phyloP scores from a whole-genome alignment of 2,329 filamentous ascomycete genomes.

The Hypomyces perniciosus region DNA sequence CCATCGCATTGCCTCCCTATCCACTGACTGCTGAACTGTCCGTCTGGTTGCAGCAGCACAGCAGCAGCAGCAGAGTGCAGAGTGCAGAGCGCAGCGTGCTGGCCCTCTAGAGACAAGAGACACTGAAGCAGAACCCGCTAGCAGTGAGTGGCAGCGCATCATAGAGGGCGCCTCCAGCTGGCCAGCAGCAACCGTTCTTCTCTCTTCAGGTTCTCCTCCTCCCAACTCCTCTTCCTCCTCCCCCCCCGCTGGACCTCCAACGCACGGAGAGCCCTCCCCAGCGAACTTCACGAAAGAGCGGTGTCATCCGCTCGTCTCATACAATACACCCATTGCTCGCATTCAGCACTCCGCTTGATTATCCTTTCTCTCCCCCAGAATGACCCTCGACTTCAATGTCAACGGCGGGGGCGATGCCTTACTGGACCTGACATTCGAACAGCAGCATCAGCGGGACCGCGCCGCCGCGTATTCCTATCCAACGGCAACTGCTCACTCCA shows the following conservation, averaged over 20 bases:
- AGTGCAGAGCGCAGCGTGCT: neutral
- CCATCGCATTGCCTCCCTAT: neutral
- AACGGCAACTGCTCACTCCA: constrained; percentile 23
- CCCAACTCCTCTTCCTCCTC: constrained; percentile 10
- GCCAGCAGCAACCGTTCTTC: constrained; percentile 14
- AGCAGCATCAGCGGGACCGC: constrained; percentile 47
- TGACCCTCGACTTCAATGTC: constrained; percentile 56
- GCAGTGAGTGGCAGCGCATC: neutral
- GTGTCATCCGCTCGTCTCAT: constrained; percentile 35
- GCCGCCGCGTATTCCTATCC: constrained; percentile 33
- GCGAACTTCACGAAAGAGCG: constrained; percentile 37
- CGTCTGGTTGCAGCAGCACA: neutral
- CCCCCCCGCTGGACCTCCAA: constrained; percentile 13
- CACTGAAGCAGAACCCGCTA: neutral
- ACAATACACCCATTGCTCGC: constrained; percentile 31
- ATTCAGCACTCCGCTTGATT: constrained; percentile 24
- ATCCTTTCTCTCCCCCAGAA: constrained; percentile 32
- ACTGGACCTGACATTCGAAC: constrained; percentile 56
- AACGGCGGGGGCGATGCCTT: constrained; percentile 52
- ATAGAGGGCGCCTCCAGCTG: constrained; percentile 5
- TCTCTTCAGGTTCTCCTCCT: constrained; percentile 8
- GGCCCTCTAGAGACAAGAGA: neutral
- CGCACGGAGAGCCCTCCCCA: constrained; percentile 6
- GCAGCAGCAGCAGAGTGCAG: neutral
- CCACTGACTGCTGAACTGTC: no score